phyloP scores from a whole-genome alignment of 345 rosid genomes.

The Raphanus raphanistrum region DNA sequence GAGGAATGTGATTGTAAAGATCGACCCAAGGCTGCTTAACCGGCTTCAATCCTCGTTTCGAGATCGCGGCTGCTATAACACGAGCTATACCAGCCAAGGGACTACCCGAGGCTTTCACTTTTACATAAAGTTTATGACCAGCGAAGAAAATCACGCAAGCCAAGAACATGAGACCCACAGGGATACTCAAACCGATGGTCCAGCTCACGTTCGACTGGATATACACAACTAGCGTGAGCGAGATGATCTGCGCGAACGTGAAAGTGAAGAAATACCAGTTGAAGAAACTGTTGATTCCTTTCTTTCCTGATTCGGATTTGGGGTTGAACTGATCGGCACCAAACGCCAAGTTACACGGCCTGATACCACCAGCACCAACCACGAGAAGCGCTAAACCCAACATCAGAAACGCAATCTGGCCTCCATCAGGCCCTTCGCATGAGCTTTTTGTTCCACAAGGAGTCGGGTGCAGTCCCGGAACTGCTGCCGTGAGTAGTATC shows the following conservation, averaged over 20 bases:
- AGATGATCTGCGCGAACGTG: conserved; percentile 72
- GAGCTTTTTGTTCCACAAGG: conserved; percentile 36
- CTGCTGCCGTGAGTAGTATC: conserved; percentile 65
- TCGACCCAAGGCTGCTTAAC: conserved; percentile 47
- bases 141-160: conserved; percentile 55
- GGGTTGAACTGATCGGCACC: conserved; percentile 87
- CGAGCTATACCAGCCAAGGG: conserved; percentile 63
- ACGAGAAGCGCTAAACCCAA: conserved; percentile 54
- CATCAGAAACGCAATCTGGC: conserved; percentile 58
- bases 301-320: conserved; percentile 63
- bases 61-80: conserved; percentile 54
- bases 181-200: conserved; percentile 72
- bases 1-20: conserved; percentile 40
- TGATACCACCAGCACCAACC: conserved; percentile 70
- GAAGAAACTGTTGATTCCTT: conserved; percentile 75
- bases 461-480: conserved; percentile 55
- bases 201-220: conserved; percentile 77
- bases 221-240: conserved; percentile 68
- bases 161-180: conserved; percentile 64
- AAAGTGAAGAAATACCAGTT: conserved; percentile 86
- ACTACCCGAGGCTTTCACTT: conserved; percentile 73
- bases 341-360: conserved; percentile 79
- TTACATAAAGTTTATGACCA: conserved; percentile 69
- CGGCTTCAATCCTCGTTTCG: conserved; percentile 51
- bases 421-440: conserved; percentile 57